Conservation (phyloP, 1,284 basidiomycete genomes). For the Leccinum pallidistipes region DNA sequence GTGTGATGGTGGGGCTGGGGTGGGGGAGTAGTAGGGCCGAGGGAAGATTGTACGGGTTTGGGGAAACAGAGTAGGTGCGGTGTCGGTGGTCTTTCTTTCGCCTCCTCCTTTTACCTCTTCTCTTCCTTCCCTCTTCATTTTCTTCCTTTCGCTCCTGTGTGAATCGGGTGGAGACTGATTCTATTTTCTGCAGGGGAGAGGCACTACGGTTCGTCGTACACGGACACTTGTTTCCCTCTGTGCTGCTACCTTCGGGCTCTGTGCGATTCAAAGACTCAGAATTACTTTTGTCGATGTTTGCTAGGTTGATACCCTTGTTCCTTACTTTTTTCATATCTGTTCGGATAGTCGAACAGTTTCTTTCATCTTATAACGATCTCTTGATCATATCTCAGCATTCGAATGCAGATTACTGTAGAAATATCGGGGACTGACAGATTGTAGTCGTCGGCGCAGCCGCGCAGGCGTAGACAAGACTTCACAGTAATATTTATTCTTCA, state of each 20-base stretch:
- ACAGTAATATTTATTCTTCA: background rate
- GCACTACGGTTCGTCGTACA: background rate
- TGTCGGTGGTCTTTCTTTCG: background rate
- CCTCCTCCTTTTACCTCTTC: background rate
- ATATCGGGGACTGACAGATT: background rate
- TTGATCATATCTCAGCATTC: background rate
- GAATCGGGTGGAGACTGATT: background rate
- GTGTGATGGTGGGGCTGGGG: constrained; percentile 1
- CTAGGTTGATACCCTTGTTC: background rate
- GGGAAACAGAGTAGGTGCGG: background rate
- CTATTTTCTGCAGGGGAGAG: background rate
- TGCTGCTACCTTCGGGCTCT: background rate
- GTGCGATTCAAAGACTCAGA: background rate
- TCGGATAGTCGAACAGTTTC: background rate
- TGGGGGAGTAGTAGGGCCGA: background rate
- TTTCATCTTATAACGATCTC: background rate
- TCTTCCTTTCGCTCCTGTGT: background rate
- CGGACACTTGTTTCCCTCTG: background rate
- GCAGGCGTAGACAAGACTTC: background rate
- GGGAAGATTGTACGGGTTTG: background rate
- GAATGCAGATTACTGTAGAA: background rate
- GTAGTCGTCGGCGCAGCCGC: background rate
- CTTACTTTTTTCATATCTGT: background rate
- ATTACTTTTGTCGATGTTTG: background rate
- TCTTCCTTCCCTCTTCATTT: background rate